These are phyloP conservation scores for Brassica juncea DNA, from an alignment of 345 rosid genomes.

Conservation along the genomic window DNA sequence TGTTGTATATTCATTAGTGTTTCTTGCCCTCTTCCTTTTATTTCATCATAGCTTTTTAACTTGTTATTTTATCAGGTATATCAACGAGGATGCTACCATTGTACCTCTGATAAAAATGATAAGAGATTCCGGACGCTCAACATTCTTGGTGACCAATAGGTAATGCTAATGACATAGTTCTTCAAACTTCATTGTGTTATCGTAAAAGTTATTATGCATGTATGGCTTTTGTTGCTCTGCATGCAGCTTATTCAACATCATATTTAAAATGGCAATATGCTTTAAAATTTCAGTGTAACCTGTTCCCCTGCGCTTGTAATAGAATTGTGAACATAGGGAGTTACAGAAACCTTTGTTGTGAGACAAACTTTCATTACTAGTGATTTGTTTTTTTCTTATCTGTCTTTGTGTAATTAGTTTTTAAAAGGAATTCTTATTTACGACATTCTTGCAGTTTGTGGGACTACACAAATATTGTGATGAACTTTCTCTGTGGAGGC, in stretches of 20 bases:
- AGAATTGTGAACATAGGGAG: background rate
- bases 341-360: background rate
- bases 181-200: background rate
- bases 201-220: background rate
- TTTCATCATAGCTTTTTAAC: background rate
- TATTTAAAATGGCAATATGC: background rate
- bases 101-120: slow-evolving; percentile 91
- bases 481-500: slow-evolving; percentile 85
- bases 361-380: background rate
- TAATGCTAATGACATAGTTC: slow-evolving; percentile 10
- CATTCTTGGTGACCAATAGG: slow-evolving; percentile 99
- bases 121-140: slow-evolving; percentile 84
- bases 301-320: background rate
- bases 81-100: slow-evolving; percentile 72
- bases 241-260: background rate
- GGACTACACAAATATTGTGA: slow-evolving; percentile 96
- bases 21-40: background rate
- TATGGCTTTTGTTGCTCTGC: slow-evolving; percentile 3
- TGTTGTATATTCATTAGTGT: background rate
- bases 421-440: background rate
- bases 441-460: slow-evolving; percentile 70
- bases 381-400: slow-evolving; percentile 1
- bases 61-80: slow-evolving; percentile 54
- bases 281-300: background rate
- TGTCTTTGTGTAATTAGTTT: background rate